Evolutionary conservation across 2,329 filamentous ascomycete species (phyloP).

Genomic region (Xylariaceae sp.): DNA sequence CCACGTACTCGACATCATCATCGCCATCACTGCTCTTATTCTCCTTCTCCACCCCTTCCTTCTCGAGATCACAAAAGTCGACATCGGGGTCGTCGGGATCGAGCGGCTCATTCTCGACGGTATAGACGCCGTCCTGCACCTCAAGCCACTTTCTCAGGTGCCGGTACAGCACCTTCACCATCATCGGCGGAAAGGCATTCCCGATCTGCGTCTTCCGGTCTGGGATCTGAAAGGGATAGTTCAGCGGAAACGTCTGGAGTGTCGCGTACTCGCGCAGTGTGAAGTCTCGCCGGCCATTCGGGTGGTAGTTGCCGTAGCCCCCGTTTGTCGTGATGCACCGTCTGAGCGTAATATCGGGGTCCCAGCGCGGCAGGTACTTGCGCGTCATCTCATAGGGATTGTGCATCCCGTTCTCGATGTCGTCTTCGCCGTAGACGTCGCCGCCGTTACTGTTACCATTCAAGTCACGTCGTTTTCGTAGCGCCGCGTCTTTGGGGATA

Average conservation of each 20-base stretch:
- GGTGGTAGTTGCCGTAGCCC: constrained; percentile 57
- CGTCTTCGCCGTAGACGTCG: not conserved
- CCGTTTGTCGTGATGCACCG: constrained; percentile 62
- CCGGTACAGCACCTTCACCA: constrained; percentile 46
- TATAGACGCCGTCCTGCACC: constrained; percentile 36
- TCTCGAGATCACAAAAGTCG: constrained; percentile 13
- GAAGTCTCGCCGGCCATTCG: constrained; percentile 55
- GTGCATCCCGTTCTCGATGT: constrained; percentile 36
- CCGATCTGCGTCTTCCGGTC: constrained; percentile 62
- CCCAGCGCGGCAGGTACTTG: constrained; percentile 36
- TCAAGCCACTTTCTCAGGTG: constrained; percentile 45
- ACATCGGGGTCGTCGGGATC: constrained; percentile 21
- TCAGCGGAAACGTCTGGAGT: constrained; percentile 60
- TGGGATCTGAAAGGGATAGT: constrained; percentile 50
- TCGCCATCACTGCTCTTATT: constrained; percentile 1
- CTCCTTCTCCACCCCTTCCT: constrained; percentile 1
- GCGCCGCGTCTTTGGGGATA: constrained; percentile 26
- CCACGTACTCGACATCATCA: constrained; percentile 21
- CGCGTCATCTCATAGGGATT: constrained; percentile 30
- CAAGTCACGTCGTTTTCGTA: not conserved
- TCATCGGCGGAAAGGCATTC: constrained; percentile 67
- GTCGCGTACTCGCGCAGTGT: constrained; percentile 63
- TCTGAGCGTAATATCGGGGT: constrained; percentile 43
- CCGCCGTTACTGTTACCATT: too few species aligned
- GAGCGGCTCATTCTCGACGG: constrained; percentile 18